A percentile compares a stretch with the other conserved stretches of the same genome.
Evolutionary conservation across 306 rosid genomes (phyloP).

Genomic region (Sphenostylis stenocarpa): DNA sequence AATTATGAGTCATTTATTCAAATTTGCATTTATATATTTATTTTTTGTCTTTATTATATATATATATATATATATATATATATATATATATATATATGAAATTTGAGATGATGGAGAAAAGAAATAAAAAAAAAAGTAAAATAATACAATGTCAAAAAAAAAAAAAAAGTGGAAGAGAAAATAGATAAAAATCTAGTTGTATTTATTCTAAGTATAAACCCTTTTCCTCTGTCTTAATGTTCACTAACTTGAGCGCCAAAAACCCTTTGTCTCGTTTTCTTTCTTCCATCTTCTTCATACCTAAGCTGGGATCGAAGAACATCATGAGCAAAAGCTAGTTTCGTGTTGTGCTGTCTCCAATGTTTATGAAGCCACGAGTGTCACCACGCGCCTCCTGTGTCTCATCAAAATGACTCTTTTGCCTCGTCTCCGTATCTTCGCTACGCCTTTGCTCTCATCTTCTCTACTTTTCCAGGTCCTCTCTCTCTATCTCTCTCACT

Average conservation of each 20-base stretch:
- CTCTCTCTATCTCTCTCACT: not conserved
- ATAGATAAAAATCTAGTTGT: too few relatives aligned
- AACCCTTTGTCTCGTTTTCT: not conserved
- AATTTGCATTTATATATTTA: too few relatives aligned
- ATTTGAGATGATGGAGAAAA: too few relatives aligned
- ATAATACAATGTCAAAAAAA: too few relatives aligned
- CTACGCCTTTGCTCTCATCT: constrained; percentile 36
- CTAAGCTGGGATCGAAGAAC: not conserved
- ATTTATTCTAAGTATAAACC: too few relatives aligned
- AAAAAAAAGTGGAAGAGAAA: too few relatives aligned
- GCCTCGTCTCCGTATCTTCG: constrained; percentile 26
- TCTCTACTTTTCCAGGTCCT: constrained; percentile 35
- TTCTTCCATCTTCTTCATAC: not conserved
- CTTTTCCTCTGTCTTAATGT: not conserved
- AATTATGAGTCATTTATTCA: too few relatives aligned
- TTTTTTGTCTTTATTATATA: too few relatives aligned
- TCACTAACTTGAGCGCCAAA: not conserved
- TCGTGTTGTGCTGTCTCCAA: not conserved
- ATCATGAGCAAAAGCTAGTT: not conserved
- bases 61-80: too few relatives aligned
- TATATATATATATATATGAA: too few relatives aligned
- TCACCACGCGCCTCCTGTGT: not conserved
- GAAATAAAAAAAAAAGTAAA: too few relatives aligned
- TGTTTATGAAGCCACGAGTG: not conserved
- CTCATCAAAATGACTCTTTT: constrained; percentile 30